Evolutionary conservation across 805 yeast genomes (phyloP).

Genomic region (Kregervanrija fluxuum): DNA sequence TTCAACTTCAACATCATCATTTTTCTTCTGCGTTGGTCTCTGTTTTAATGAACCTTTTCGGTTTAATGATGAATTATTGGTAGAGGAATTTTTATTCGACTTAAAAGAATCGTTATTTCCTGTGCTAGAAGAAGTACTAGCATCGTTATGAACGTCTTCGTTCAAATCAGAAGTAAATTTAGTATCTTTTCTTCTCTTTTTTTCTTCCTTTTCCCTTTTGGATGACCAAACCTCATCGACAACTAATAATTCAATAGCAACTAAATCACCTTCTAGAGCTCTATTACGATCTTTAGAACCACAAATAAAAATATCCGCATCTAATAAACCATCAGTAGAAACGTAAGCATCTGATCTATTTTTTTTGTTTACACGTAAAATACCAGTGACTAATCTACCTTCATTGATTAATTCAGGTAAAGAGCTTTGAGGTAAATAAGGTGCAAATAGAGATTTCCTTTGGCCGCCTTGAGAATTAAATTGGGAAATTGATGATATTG

Average conservation of each 20-base stretch:
- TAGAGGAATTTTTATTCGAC: constrained; percentile 10
- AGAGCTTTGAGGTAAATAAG: constrained; percentile 89
- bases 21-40: constrained; percentile 94
- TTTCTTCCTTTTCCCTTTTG: constrained; percentile 94
- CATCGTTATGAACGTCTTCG: constrained; percentile 77
- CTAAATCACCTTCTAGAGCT: constrained; percentile 93
- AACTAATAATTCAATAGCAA: constrained; percentile 87
- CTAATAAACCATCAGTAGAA: constrained; percentile 91
- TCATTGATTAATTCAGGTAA: constrained; percentile 84
- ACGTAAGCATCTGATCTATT: constrained; percentile 97
- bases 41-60: constrained; percentile 90
- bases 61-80: constrained; percentile 31
- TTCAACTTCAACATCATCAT: constrained; percentile 97
- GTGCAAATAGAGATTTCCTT: constrained; percentile 85
- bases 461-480: constrained; percentile 32
- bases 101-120: neutral
- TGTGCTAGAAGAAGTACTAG: constrained; percentile 42
- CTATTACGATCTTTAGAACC: constrained; percentile 98
- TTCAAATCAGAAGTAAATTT: constrained; percentile 31
- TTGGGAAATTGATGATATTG: constrained; percentile 44
- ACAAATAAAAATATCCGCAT: constrained; percentile 95
- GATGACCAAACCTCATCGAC: constrained; percentile 98
- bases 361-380: constrained; percentile 88
- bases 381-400: constrained; percentile 89
- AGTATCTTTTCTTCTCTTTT: constrained; percentile 64